Percentiles rank a stretch among this genome's conserved stretches.
phyloP scores from a whole-genome alignment of 1,284 basidiomycete species.

The Golubevia pallescens region DNA sequence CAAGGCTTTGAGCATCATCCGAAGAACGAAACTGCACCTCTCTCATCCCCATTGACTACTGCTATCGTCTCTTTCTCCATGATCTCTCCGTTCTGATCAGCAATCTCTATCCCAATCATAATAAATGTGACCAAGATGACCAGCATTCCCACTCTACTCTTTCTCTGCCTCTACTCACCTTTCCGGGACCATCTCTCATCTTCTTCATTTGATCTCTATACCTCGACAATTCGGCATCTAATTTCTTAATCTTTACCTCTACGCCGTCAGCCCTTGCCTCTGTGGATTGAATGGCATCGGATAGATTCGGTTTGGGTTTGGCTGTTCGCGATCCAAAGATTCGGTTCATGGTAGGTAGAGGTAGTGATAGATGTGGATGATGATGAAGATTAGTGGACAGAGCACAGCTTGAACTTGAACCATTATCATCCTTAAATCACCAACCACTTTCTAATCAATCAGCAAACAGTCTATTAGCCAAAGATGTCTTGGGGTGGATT shows the following conservation, averaged over 20 bases:
- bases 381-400: too few species aligned
- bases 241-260: constrained; percentile 95
- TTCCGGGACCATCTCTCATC: constrained; percentile 90
- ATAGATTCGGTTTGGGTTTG: constrained; percentile 48
- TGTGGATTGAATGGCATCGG: constrained; percentile 54
- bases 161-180: constrained; percentile 71
- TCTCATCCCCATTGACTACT: constrained; percentile 33
- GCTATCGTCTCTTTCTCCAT: constrained; percentile 60
- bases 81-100: constrained; percentile 55
- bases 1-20: too few species aligned
- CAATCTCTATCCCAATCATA: constrained; percentile 60
- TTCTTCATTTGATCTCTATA: constrained; percentile 98
- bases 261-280: constrained; percentile 72
- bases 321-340: constrained; percentile 48
- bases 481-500: too few species aligned
- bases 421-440: too few species aligned
- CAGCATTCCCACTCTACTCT: constrained; percentile 5
- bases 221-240: constrained; percentile 87
- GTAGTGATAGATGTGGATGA: too few species aligned
- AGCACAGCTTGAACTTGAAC: too few species aligned
- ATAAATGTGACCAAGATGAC: constrained; percentile 3
- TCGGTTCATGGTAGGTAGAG: constrained; percentile 38
- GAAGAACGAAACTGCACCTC: too few species aligned
- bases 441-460: too few species aligned
- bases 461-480: too few species aligned